Evolutionary conservation across 768 basidiomycete species (phyloP).

Genomic region (Rhizopogon vesiculosus): DNA sequence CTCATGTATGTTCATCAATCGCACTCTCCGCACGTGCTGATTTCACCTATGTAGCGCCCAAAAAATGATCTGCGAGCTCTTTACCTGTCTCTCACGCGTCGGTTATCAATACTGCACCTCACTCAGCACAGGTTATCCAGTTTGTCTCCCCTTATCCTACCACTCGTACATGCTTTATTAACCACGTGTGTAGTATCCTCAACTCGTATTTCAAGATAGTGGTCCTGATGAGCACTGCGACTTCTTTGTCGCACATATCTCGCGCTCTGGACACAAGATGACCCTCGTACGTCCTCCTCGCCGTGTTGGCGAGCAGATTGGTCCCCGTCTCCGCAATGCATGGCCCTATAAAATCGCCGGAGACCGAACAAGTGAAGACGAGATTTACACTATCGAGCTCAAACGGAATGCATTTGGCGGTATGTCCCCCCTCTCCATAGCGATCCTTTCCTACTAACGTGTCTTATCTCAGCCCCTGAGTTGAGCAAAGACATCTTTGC

Average conservation of each 20-base stretch:
- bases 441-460: neutral
- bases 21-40: neutral
- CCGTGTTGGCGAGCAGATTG: constrained; percentile 33
- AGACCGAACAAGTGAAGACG: constrained; percentile 43
- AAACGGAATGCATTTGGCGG: constrained; percentile 37
- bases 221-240: constrained; percentile 42
- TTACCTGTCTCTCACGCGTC: constrained; percentile 52
- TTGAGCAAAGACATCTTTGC: constrained; percentile 52
- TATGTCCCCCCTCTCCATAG: constrained; percentile 4
- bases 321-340: constrained; percentile 31
- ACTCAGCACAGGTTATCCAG: constrained; percentile 52
- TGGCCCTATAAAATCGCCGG: constrained; percentile 39
- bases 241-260: constrained; percentile 66
- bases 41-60: constrained; percentile 40
- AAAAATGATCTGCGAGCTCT: constrained; percentile 56
- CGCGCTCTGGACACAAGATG: constrained; percentile 54
- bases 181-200: constrained; percentile 41
- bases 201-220: constrained; percentile 61
- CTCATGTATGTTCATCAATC: constrained; percentile 38
- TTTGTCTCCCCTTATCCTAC: constrained; percentile 23
- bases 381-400: constrained; percentile 52
- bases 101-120: constrained; percentile 68
- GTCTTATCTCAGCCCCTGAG: constrained; percentile 28
- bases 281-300: constrained; percentile 38
- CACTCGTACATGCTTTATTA: constrained; percentile 4